These are phyloP conservation scores for Solanum ossicruentum DNA, from an alignment of 257 asterid genomes.

Conservation along the genomic window DNA sequence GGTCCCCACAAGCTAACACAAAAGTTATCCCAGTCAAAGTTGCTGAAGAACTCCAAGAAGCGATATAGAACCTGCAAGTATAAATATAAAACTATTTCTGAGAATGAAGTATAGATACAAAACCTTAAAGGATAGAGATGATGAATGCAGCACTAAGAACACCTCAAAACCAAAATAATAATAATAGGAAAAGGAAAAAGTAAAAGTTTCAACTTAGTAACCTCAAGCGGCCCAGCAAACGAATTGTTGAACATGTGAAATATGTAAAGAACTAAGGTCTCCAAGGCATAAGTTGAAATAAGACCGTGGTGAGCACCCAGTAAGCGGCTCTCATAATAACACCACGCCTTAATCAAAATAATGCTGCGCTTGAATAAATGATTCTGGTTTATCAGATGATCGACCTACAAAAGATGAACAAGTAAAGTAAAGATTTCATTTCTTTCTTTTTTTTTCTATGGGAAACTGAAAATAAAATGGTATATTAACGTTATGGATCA, in stretches of 20 bases:
- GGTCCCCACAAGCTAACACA: constrained; percentile 98
- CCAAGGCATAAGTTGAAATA: constrained; percentile 92
- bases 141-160: background rate
- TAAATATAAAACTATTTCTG: background rate
- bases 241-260: constrained; percentile 84
- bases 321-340: constrained; percentile 94
- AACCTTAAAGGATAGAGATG: background rate
- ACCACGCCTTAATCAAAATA: constrained; percentile 92
- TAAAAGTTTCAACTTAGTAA: background rate
- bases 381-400: constrained; percentile 63
- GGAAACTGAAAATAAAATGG: background rate
- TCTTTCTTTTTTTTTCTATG: background rate
- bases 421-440: background rate
- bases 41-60: constrained; percentile 87
- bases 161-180: background rate
- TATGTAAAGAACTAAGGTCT: constrained; percentile 83
- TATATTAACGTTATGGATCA: background rate
- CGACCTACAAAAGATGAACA: constrained; percentile 39
- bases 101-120: background rate
- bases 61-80: constrained; percentile 67
- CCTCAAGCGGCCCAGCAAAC: constrained; percentile 95
- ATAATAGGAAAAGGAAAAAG: background rate
- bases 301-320: constrained; percentile 97
- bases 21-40: constrained; percentile 88
- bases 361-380: constrained; percentile 93